These are phyloP conservation scores for Spencermartinsiella europaea DNA, from an alignment of 805 yeast species.

Conservation along the genomic window DNA sequence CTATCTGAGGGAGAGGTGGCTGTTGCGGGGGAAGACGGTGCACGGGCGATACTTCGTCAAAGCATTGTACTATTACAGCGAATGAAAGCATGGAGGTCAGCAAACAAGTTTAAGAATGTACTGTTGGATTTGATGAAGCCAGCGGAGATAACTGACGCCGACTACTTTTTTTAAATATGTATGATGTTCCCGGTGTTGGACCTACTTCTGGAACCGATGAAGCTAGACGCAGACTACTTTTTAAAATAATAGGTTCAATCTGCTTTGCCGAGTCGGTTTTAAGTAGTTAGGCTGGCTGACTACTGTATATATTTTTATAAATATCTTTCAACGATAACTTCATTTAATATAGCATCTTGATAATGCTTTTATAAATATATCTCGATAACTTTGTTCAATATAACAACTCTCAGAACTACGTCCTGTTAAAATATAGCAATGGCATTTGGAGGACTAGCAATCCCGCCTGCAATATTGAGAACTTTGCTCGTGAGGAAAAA, in stretches of 20 bases:
- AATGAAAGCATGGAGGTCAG: neutral
- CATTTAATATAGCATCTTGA: neutral
- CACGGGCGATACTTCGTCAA: conserved; percentile 1
- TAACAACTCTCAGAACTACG: neutral
- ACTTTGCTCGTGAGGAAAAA: conserved; percentile 23
- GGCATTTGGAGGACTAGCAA: conserved; percentile 32
- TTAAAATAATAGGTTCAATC: too few species aligned
- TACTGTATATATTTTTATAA: neutral
- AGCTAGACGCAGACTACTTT: too few species aligned
- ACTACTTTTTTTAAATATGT: neutral
- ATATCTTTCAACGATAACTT: neutral
- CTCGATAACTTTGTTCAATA: too few species aligned
- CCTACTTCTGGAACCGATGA: too few species aligned
- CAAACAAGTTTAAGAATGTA: neutral
- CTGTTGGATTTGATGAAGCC: neutral
- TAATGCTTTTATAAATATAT: neutral
- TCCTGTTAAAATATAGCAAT: conserved; percentile 29
- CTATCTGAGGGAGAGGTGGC: neutral
- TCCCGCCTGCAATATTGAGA: conserved; percentile 21
- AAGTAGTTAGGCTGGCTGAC: neutral
- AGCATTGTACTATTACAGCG: neutral
- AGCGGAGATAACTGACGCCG: neutral
- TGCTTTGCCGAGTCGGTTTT: too few species aligned
- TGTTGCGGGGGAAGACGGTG: conserved; percentile 5
- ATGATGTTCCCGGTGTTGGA: too few species aligned